Percentiles rank a stretch among this genome's conserved stretches.
These are phyloP conservation scores for Omphalotus olearius DNA, from an alignment of 1,284 basidiomycete species.

Conservation along the genomic window DNA sequence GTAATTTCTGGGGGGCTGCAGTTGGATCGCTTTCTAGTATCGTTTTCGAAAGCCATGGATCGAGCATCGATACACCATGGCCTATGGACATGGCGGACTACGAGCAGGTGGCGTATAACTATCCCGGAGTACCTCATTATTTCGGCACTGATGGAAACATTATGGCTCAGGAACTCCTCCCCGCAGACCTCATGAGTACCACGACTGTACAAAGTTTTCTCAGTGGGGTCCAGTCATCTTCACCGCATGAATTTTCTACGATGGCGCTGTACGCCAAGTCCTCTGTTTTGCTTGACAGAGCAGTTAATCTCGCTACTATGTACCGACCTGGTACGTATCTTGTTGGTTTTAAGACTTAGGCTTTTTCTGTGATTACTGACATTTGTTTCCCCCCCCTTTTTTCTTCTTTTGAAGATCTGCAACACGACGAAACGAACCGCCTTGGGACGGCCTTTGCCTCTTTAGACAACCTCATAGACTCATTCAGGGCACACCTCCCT, in stretches of 20 bases:
- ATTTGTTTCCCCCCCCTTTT: too few species aligned
- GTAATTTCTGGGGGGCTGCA: conserved; percentile 47
- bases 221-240: conserved; percentile 3
- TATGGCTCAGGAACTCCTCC: conserved; percentile 1
- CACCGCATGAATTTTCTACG: conserved; percentile 4
- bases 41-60: conserved; percentile 39
- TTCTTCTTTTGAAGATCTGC: not conserved
- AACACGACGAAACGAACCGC: conserved; percentile 2
- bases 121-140: not conserved
- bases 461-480: conserved; percentile 10
- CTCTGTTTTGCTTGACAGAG: conserved; percentile 9
- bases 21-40: conserved; percentile 32
- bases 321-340: conserved; percentile 2
- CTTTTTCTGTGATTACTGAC: too few species aligned
- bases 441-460: conserved; percentile 3
- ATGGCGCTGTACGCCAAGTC: conserved; percentile 12
- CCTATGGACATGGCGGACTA: conserved; percentile 46
- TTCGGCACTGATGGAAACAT: not conserved
- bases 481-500: conserved; percentile 3
- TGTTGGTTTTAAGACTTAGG: too few species aligned
- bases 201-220: conserved; percentile 13
- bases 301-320: conserved; percentile 2
- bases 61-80: conserved; percentile 55
- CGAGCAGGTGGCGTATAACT: conserved; percentile 32
- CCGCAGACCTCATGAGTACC: not conserved